Conservation (phyloP, 1,284 basidiomycete species). For the Cryptococcus wingfieldii region DNA sequence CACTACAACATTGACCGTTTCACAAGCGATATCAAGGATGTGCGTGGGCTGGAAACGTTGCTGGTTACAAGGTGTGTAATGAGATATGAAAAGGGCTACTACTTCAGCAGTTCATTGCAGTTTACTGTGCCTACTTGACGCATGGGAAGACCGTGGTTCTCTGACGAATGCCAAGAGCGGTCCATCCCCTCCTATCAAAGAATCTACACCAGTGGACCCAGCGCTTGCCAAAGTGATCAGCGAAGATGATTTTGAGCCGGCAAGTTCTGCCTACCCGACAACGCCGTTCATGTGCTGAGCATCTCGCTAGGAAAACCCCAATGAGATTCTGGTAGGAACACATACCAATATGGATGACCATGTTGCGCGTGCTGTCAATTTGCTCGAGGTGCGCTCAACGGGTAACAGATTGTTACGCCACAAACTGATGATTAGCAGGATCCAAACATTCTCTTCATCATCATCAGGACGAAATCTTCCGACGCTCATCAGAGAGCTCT, state of each 20-base stretch:
- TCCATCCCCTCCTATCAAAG: conserved; percentile 2
- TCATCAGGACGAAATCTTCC: conserved; percentile 35
- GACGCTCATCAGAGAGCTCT: conserved; percentile 37
- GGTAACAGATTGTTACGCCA: neutral
- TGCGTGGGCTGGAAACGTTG: conserved; percentile 43
- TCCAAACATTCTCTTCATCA: conserved; percentile 36
- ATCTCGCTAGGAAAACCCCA: conserved; percentile 34
- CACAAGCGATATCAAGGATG: conserved; percentile 40
- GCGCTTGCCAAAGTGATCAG: conserved; percentile 20
- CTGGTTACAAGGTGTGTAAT: conserved; percentile 30
- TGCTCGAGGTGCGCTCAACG: conserved; percentile 27
- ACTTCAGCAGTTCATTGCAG: conserved; percentile 1
- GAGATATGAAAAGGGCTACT: neutral
- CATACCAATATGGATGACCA: conserved; percentile 32
- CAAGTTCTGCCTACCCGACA: conserved; percentile 3
- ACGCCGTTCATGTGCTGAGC: neutral
- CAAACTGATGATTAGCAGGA: conserved; percentile 20
- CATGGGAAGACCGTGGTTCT: conserved; percentile 18
- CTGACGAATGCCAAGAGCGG: neutral
- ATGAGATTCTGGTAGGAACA: conserved; percentile 43
- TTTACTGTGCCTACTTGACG: conserved; percentile 31
- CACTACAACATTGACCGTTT: conserved; percentile 49
- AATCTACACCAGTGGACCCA: conserved; percentile 3
- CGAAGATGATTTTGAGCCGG: conserved; percentile 34
- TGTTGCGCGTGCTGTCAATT: conserved; percentile 30